phyloP scores from a whole-genome alignment of 176 grass and related monocot species.

The Pharus latifolius region DNA sequence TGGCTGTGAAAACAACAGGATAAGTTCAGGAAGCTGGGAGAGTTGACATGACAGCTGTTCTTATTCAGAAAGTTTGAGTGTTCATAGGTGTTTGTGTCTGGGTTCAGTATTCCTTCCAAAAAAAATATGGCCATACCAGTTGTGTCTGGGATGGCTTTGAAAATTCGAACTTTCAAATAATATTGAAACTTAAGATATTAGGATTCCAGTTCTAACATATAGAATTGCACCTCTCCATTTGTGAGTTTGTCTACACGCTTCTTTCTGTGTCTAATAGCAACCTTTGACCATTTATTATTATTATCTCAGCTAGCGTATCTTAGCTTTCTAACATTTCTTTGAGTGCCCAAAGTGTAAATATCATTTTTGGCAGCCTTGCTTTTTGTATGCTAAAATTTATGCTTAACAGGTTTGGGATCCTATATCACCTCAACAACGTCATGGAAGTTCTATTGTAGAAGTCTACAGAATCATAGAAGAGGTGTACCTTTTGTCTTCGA shows the following conservation, averaged over 20 bases:
- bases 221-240: not conserved
- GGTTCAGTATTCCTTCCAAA: not conserved
- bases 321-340: constrained; percentile 3
- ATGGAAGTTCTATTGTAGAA: constrained; percentile 92
- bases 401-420: constrained; percentile 73
- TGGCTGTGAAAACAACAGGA: too few relatives aligned
- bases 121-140: not conserved
- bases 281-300: not conserved
- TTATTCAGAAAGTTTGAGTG: too few relatives aligned
- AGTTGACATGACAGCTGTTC: too few relatives aligned
- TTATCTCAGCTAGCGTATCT: not conserved
- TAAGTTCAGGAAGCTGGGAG: too few relatives aligned
- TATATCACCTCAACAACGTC: constrained; percentile 95
- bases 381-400: constrained; percentile 21
- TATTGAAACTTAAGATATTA: too few relatives aligned
- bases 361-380: not conserved
- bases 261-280: not conserved
- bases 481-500: constrained; percentile 33
- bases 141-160: not conserved
- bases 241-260: not conserved
- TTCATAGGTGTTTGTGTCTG: too few relatives aligned
- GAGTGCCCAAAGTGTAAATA: not conserved
- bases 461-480: constrained; percentile 99
- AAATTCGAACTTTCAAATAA: not conserved
- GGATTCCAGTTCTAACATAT: not conserved